Evolutionary conservation across 306 rosid genomes (phyloP), one percentile per base, ranked within the genome.

Genomic region (Prunus mira): DNA sequence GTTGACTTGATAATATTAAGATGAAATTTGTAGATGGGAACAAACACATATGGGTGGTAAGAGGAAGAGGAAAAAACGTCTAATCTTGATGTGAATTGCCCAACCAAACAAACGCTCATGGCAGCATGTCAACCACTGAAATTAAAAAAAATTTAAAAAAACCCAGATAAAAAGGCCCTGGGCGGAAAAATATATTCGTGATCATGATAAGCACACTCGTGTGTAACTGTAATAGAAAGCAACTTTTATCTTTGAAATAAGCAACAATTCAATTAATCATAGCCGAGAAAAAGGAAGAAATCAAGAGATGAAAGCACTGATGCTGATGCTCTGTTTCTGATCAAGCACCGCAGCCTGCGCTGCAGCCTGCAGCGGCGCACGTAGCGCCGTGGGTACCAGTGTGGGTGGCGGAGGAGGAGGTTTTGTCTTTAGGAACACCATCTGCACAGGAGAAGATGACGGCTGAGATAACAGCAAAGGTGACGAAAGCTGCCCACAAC

Each of bases 381-480:
- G 82, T 73, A 1, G 97, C 34, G 7, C 84, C 63, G 66, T 84
- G 67, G 8, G 76, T 78, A 15, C 79, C 67, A 20, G 66, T 67
- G 51, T 78, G 71, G 6, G 77, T 38, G 3, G 82, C 51, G 3
- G 2, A 5, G 34, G 69, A 38, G 6, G 94, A 75, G 77, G 71
- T 67, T 73, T 77, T 89, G 41, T 78, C 81, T 51, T 84, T 87
- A 67, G 97, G 34, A 3, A 80, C 78, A 52, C 92, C 90, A 66
- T 88, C 97, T 63, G 96, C 85, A 73, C 97, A 91, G 71, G 84
- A 78, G 83, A 93, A 86, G 51, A 93, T 74, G 62, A 82, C 54
- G 4, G 87, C 86, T 2, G 89, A 70, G 66, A 93, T 58, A 45
- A 93, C 71, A 20, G 78, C 79, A 0, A 88, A 62, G 7, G 74